These are phyloP conservation scores for Pythium phragmitis DNA, from an alignment of 352 stramenopile species.

Conservation along the genomic window DNA sequence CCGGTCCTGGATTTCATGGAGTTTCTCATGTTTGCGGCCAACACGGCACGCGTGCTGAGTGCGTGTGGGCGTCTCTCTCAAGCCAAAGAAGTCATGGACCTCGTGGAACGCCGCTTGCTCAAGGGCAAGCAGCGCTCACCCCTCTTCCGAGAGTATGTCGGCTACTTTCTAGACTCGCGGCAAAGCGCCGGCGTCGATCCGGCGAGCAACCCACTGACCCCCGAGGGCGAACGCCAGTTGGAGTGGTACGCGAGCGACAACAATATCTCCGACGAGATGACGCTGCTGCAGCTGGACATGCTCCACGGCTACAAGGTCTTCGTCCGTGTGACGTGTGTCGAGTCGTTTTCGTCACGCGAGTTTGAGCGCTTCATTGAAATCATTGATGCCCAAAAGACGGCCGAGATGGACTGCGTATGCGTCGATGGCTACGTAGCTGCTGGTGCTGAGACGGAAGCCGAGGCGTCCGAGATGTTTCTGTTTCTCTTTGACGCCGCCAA, in stretches of 20 bases:
- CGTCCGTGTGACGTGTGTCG: background rate
- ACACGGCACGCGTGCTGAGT: constrained; percentile 5
- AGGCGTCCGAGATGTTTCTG: background rate
- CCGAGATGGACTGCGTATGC: constrained; percentile 4
- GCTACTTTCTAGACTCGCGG: background rate
- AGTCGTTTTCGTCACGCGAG: background rate
- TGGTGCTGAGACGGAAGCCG: background rate
- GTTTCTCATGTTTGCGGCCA: constrained; percentile 6
- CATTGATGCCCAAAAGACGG: background rate
- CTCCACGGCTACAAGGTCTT: constrained; percentile 1
- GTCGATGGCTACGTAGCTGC: constrained; percentile 7
- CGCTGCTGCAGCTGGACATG: constrained; percentile 12
- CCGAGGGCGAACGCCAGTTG: constrained; percentile 1
- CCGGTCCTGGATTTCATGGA: constrained; percentile 3
- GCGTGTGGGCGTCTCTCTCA: background rate
- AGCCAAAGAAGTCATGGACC: constrained; percentile 12
- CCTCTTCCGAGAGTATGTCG: constrained; percentile 8
- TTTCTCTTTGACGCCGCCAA: background rate
- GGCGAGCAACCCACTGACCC: constrained; percentile 1
- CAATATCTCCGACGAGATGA: background rate
- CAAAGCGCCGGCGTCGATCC: constrained; percentile 6
- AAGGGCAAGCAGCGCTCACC: constrained; percentile 9
- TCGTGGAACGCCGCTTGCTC: constrained; percentile 14
- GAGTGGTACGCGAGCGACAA: constrained; percentile 14
- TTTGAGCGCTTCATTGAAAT: constrained; percentile 1